Evolutionary conservation across 495 filamentous ascomycete genomes (phyloP).

Genomic region (Achaetomiella virescens): DNA sequence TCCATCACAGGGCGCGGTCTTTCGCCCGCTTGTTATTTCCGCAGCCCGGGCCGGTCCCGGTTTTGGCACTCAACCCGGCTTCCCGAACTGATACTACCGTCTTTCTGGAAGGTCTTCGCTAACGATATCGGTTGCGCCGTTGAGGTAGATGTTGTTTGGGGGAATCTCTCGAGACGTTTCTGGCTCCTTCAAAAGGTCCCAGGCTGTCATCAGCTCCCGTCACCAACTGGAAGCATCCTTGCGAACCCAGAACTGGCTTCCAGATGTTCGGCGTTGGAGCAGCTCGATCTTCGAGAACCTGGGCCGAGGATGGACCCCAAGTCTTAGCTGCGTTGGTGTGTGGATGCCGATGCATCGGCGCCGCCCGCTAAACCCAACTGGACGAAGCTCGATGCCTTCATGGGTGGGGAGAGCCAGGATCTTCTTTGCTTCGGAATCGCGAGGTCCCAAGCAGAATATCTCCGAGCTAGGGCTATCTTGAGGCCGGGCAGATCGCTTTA

Average conservation of each 20-base stretch:
- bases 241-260: background rate
- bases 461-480: background rate
- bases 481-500: background rate
- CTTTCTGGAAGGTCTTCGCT: background rate
- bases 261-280: background rate
- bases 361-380: conserved; percentile 9
- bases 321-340: background rate
- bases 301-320: background rate
- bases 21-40: conserved; percentile 10
- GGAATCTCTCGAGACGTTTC: background rate
- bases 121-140: background rate
- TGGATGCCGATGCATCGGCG: conserved; percentile 5
- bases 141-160: background rate
- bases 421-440: background rate
- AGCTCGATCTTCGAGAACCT: background rate
- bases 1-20: background rate
- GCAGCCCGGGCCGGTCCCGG: background rate
- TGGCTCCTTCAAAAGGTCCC: too few species aligned
- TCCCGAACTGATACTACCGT: background rate
- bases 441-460: background rate
- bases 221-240: background rate
- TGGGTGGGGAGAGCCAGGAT: conserved; percentile 9
- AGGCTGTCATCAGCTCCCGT: background rate
- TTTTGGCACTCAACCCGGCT: background rate
- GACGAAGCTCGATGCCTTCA: background rate